Conservation (phyloP, 2,329 filamentous ascomycete genomes). For the Waltergamsia citrina region DNA sequence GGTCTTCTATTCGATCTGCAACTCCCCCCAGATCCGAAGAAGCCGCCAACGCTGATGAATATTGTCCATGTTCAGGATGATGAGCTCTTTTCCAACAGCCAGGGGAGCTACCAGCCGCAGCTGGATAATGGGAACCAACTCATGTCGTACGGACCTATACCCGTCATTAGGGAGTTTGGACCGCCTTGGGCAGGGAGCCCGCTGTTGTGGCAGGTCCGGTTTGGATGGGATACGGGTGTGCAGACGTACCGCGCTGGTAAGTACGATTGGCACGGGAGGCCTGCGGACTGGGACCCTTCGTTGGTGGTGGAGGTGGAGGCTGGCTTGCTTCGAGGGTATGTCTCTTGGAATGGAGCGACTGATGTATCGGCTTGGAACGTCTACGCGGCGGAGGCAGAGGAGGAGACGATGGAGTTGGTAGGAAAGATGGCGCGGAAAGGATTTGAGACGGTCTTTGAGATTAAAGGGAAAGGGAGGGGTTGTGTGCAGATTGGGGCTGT, state of each 20-base stretch:
- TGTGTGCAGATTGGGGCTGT: conserved; percentile 13
- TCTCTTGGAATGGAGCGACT: conserved; percentile 16
- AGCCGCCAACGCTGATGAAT: conserved; percentile 7
- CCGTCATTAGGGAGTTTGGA: conserved; percentile 14
- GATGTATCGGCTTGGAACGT: conserved; percentile 13
- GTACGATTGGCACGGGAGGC: conserved; percentile 12
- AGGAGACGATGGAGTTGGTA: conserved; percentile 1
- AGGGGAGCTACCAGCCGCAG: conserved; percentile 10
- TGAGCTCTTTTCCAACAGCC: conserved; percentile 4
- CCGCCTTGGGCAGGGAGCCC: conserved; percentile 7
- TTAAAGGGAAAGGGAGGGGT: conserved; percentile 3
- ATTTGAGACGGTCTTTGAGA: conserved; percentile 15
- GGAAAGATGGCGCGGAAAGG: conserved; percentile 5
- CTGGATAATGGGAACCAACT: conserved; percentile 13
- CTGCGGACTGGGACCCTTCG: conserved; percentile 5
- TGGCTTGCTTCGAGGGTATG: conserved; percentile 6
- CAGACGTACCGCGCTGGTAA: conserved; percentile 15
- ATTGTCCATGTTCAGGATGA: background rate
- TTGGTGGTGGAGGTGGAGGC: conserved; percentile 9
- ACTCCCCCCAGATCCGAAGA: conserved; percentile 7
- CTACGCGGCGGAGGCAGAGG: conserved; percentile 5
- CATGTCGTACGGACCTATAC: conserved; percentile 11
- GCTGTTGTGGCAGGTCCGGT: conserved; percentile 14
- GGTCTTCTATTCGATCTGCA: conserved; percentile 8
- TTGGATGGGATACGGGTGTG: conserved; percentile 10